Conservation (phyloP, 768 basidiomycete genomes). For the Tulasnella sp. region DNA sequence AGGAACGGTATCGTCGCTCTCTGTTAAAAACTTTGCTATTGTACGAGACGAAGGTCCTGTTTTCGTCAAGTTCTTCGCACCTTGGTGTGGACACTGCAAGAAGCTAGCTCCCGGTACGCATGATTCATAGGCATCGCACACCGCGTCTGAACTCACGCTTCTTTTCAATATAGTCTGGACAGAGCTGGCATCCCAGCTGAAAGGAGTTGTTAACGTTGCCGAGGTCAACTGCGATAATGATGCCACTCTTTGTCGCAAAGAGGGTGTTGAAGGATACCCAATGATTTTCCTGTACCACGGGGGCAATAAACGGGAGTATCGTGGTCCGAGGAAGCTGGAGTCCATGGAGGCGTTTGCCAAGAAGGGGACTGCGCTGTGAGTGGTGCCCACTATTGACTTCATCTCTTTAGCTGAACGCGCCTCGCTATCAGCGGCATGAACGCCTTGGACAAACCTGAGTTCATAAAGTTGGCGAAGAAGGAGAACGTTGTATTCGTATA, state of each 20-base stretch:
- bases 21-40: conserved; percentile 40
- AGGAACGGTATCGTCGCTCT: conserved; percentile 34
- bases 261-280: conserved; percentile 73
- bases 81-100: conserved; percentile 96
- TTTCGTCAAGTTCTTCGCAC: conserved; percentile 80
- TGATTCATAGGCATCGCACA: not conserved
- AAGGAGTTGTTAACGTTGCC: conserved; percentile 61
- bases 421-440: conserved; percentile 30
- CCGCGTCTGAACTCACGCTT: not conserved
- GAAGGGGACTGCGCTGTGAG: conserved; percentile 50
- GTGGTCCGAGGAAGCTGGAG: conserved; percentile 57
- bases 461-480: conserved; percentile 35
- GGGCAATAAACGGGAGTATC: conserved; percentile 60
- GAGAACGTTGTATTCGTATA: conserved; percentile 52
- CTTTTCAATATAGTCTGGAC: conserved; percentile 46
- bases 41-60: conserved; percentile 38
- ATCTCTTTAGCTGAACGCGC: not conserved
- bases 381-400: conserved; percentile 15
- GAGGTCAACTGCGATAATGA: conserved; percentile 85
- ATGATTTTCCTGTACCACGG: conserved; percentile 56
- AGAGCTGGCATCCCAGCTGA: conserved; percentile 59
- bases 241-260: conserved; percentile 48
- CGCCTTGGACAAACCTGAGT: conserved; percentile 28
- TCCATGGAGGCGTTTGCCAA: conserved; percentile 63
- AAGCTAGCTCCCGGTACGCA: conserved; percentile 58